Conservation (phyloP, 2,329 filamentous ascomycete genomes). For the Delphinella strobiligena region DNA sequence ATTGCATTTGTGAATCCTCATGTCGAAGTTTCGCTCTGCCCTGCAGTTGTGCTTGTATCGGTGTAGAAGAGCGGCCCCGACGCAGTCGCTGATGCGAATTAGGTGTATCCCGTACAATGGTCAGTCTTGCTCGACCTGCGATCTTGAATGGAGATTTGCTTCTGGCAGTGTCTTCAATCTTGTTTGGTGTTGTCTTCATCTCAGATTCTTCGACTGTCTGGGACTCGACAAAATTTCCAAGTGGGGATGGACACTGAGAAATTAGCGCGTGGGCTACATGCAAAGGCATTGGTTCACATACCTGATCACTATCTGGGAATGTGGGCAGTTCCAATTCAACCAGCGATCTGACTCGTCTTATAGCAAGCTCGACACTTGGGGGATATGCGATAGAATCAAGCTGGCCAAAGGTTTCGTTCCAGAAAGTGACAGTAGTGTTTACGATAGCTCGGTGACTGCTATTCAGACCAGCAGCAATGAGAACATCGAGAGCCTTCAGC, state of each 20-base stretch:
- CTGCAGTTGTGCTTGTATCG: neutral
- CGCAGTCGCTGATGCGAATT: too few relatives aligned
- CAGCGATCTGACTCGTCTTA: slow-evolving; percentile 48
- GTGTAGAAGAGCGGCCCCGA: neutral
- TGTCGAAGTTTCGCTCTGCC: slow-evolving; percentile 48
- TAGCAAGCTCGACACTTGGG: slow-evolving; percentile 45
- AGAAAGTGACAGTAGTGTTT: slow-evolving; percentile 45
- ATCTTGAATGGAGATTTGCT: slow-evolving; percentile 1
- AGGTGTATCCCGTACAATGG: neutral
- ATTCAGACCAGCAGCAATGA: slow-evolving; percentile 42
- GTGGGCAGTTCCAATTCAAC: slow-evolving; percentile 39
- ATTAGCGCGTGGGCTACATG: too few relatives aligned
- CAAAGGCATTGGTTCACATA: too few relatives aligned
- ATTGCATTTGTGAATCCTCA: slow-evolving; percentile 72
- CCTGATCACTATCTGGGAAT: slow-evolving; percentile 31
- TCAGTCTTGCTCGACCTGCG: neutral
- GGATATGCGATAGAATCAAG: slow-evolving; percentile 53
- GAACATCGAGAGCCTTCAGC: slow-evolving; percentile 40
- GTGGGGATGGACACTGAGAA: slow-evolving; percentile 1
- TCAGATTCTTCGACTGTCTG: neutral
- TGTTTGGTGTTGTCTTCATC: slow-evolving; percentile 11
- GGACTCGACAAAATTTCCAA: slow-evolving; percentile 1
- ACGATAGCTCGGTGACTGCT: slow-evolving; percentile 40
- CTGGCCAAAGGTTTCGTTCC: slow-evolving; percentile 59
- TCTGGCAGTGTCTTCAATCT: too few relatives aligned